phyloP scores from a whole-genome alignment of 108 stramenopile genomes.

The Bacterosira constricta region DNA sequence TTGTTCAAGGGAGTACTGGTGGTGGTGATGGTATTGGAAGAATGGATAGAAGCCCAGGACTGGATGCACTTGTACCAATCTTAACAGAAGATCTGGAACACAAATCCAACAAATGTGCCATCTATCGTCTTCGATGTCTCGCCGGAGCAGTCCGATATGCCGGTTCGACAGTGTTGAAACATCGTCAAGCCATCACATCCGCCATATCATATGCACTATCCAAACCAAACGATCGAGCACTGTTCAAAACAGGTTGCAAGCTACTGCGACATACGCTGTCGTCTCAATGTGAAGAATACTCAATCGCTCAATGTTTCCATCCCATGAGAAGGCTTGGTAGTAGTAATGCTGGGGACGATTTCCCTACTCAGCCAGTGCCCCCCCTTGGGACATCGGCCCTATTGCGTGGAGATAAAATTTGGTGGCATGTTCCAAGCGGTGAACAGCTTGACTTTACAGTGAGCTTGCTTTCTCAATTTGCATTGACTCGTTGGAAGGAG shows the following conservation, averaged over 20 bases:
- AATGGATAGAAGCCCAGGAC: slow-evolving; percentile 59
- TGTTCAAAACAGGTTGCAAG: slow-evolving; percentile 87
- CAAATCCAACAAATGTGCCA: slow-evolving; percentile 69
- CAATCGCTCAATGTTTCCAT: slow-evolving; percentile 48
- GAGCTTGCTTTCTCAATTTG: slow-evolving; percentile 42
- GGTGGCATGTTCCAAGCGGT: slow-evolving; percentile 76
- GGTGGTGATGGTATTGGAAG: slow-evolving; percentile 7
- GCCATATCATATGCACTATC: slow-evolving; percentile 67
- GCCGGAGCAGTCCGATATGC: slow-evolving; percentile 79
- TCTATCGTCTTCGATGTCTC: slow-evolving; percentile 82
- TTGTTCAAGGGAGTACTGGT: slow-evolving; percentile 9
- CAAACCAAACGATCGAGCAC: slow-evolving; percentile 70
- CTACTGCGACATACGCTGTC: slow-evolving; percentile 81
- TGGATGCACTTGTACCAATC: slow-evolving; percentile 74
- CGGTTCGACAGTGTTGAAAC: slow-evolving; percentile 58
- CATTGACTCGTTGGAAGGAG: slow-evolving; percentile 29
- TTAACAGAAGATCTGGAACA: slow-evolving; percentile 70
- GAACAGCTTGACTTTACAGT: slow-evolving; percentile 75
- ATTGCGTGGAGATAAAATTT: slow-evolving; percentile 53
- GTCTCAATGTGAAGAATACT: slow-evolving; percentile 80
- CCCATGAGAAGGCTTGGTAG: slow-evolving; percentile 27
- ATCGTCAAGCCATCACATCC: slow-evolving; percentile 53
- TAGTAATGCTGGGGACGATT: slow-evolving; percentile 1
- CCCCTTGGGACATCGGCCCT: slow-evolving; percentile 48
- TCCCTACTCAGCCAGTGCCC: too few species aligned